A percentile compares a stretch with the other conserved stretches of the same genome.
These are phyloP conservation scores for Arthrobotrys conoides DNA, from an alignment of 2,329 filamentous ascomycete species.

Conservation along the genomic window DNA sequence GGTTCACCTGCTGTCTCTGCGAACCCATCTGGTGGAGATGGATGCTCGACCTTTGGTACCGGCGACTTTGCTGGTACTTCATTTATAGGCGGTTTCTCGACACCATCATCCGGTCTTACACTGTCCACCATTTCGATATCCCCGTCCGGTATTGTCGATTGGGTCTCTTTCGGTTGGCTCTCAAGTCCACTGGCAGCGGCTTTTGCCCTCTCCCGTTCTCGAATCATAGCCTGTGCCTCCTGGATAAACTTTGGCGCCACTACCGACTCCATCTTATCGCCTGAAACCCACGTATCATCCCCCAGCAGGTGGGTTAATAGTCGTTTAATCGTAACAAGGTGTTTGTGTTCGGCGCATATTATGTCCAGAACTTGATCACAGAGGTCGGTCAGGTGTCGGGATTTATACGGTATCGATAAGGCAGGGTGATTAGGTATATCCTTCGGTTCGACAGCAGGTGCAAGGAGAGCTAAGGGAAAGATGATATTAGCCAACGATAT, in stretches of 20 bases:
- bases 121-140: conserved; percentile 56
- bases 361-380: conserved; percentile 78
- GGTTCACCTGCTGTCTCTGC: conserved; percentile 40
- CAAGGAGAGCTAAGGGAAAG: conserved; percentile 75
- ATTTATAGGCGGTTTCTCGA: conserved; percentile 14
- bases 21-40: conserved; percentile 51
- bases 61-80: conserved; percentile 54
- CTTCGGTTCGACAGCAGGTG: conserved; percentile 80
- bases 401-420: conserved; percentile 80
- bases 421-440: conserved; percentile 82
- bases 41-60: conserved; percentile 54
- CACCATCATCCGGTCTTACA: conserved; percentile 10
- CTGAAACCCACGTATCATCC: conserved; percentile 75
- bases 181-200: conserved; percentile 6
- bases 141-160: conserved; percentile 51
- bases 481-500: background rate
- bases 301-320: conserved; percentile 81
- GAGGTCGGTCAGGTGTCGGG: conserved; percentile 79
- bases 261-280: conserved; percentile 68
- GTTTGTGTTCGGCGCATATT: conserved; percentile 80
- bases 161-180: conserved; percentile 41
- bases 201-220: conserved; percentile 39
- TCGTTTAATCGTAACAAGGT: conserved; percentile 81
- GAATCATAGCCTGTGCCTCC: conserved; percentile 56
- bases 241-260: conserved; percentile 65